Base-by-base conservation (phyloP, 2,329 filamentous ascomycete genomes). In the Fusarium compactum region DNA sequence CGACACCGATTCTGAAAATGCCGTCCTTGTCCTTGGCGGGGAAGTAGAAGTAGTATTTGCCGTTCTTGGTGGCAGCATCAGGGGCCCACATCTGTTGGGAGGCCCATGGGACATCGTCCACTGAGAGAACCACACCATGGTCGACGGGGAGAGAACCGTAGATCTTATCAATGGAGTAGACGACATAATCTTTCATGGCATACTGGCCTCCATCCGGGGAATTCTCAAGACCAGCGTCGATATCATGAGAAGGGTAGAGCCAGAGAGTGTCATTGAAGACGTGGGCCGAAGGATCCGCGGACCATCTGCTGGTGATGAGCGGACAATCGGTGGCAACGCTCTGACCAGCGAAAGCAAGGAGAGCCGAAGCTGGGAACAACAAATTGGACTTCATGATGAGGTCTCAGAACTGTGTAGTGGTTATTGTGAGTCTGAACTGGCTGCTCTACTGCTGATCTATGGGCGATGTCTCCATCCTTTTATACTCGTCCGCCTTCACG, bases 31-130 rank as follows among this genome's bases (percentile, higher is more conserved):
- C 63, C 16, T 66, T 65, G 27, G 63, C 63, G 4, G 63, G 63
- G 18, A 66, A 66, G 63, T 66, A 66, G 3, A 66, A 55, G 10
- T 66, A 66, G 11, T 66, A 66, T 66, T 66, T 66, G 27, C 63
- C 62, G 18, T 66, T 60, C 47, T 66, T 66, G 25, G 48, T 8
- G 5, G 63, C 63, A 3, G 63, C 63, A 6, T 66, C 63, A 40
- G 63, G 63, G 6, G 63, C 63, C 63, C 63, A 66, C 32, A 66
- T 47, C 9, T 66, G 63, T 9, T 51, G 24, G 29, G 63, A 60
- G 0, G 63, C 63, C 63, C 63, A 66, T 0, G 63, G 34, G 4
- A 66, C 46, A 7, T 66, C 54, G 1, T 66, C 62, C 2, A 66
- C 32, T 14, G 62, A 46, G 1, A 66, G 54, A 2, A 34, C 62